Evolutionary conservation across 371 early-diverging fungal species (phyloP), one percentile per base, ranked within the genome.

Genomic region (Zopfochytrium polystomum): DNA sequence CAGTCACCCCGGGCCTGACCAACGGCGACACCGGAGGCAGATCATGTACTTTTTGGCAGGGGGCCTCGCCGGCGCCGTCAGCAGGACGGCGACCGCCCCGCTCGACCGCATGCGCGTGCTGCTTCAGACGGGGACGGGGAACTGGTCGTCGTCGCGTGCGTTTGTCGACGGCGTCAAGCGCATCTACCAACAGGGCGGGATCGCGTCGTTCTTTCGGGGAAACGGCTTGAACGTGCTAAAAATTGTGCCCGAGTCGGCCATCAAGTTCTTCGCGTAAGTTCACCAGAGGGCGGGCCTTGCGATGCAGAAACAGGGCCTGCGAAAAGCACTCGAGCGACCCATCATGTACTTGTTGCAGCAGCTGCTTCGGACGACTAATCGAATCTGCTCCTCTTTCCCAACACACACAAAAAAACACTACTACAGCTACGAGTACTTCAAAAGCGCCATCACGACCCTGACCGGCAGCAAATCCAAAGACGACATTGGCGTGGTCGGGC

Each of bases 221-320:
- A 95, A 95, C 70, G 93, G 93, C 18, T 88, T 94, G 48, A 95
- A 95, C 55, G 87, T 92, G 29, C 79, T 95, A 62, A 88, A 95
- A 32, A 93, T 95, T 63, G 80, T 92, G 0, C 96, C 96, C 4
- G 93, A 95, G 67, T 84, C 89, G 82, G 72, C 92, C 84, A 2
- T 91, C 20, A 94, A 93, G 72, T 95, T 95, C 74, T 91, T 92
- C 42, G 42, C 42, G 42, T 88, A 62, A 66, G 23, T 77, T 74
- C 63, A n/a, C n/a, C n/a, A n/a, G n/a, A n/a, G n/a, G n/a, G n/a
- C n/a, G n/a, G n/a, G n/a, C n/a, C n/a, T n/a, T n/a, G n/a, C n/a
- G n/a, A n/a, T n/a, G n/a, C n/a, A n/a, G n/a, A n/a, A n/a, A n/a
- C n/a, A n/a, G n/a, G n/a, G n/a, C n/a, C n/a, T n/a, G n/a, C n/a